phyloP scores from a whole-genome alignment of 192 early-diverging fungal genomes.

The Chytriomyces sp. region DNA sequence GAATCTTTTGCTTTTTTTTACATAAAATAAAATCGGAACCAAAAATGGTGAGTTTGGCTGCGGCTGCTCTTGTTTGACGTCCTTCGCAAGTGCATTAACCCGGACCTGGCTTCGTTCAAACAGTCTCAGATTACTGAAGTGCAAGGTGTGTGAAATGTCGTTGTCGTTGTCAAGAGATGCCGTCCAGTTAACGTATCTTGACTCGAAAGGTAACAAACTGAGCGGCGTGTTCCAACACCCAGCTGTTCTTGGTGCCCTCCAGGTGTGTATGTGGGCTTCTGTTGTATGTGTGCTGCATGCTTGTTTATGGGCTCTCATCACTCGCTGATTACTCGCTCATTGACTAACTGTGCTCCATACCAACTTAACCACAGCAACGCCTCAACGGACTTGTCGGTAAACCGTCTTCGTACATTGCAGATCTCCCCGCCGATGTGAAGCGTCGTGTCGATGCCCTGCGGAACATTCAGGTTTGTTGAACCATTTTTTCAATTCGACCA shows the following conservation, averaged over 20 bases:
- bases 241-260: slow-evolving; percentile 42
- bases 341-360: neutral
- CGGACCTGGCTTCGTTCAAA: neutral
- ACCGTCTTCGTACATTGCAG: slow-evolving; percentile 51
- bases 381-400: slow-evolving; percentile 81
- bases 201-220: slow-evolving; percentile 32
- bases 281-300: slow-evolving; percentile 19
- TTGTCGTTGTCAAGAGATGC: neutral
- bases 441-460: slow-evolving; percentile 86
- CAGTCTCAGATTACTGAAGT: slow-evolving; percentile 19
- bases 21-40: neutral
- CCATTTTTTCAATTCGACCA: neutral
- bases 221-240: slow-evolving; percentile 45
- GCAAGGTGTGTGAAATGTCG: slow-evolving; percentile 8
- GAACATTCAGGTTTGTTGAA: slow-evolving; percentile 72
- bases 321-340: neutral
- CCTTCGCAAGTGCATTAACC: neutral
- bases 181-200: neutral
- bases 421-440: slow-evolving; percentile 77
- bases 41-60: neutral
- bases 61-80: neutral
- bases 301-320: neutral
- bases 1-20: neutral
- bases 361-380: slow-evolving; percentile 66
- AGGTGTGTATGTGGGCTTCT: slow-evolving; percentile 42